phyloP scores from a whole-genome alignment of 148 eudicot species.

The Vaccinium vitisidaea region DNA sequence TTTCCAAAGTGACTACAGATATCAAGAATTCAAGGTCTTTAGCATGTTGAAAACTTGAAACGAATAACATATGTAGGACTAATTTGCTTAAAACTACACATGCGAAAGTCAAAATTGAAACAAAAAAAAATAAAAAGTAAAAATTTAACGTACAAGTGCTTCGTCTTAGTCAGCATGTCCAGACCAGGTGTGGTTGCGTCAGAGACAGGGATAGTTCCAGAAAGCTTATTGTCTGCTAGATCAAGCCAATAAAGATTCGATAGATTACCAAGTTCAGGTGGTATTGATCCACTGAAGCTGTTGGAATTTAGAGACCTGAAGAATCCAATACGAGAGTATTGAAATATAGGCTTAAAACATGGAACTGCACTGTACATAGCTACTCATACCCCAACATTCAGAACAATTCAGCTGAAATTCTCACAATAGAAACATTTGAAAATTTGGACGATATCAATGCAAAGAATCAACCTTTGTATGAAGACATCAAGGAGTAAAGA shows the following conservation, averaged over 20 bases:
- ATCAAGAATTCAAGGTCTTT: not conserved
- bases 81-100: not conserved
- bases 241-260: slow-evolving; percentile 70
- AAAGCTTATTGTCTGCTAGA: slow-evolving; percentile 60
- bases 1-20: slow-evolving; percentile 67
- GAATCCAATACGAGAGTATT: not conserved
- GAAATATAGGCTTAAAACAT: not conserved
- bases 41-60: not conserved
- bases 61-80: not conserved
- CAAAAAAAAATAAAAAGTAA: not conserved
- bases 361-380: not conserved
- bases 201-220: slow-evolving; percentile 68
- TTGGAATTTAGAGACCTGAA: slow-evolving; percentile 45
- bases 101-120: not conserved
- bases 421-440: not conserved
- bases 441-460: not conserved
- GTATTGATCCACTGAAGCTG: slow-evolving; percentile 45
- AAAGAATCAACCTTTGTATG: not conserved
- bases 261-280: slow-evolving; percentile 56
- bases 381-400: not conserved
- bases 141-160: slow-evolving; percentile 62
- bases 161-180: slow-evolving; percentile 54
- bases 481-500: not conserved
- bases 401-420: not conserved
- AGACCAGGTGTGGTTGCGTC: slow-evolving; percentile 49